phyloP scores from a whole-genome alignment of 2,329 filamentous ascomycete species.

The Pseudogymnoascus pannorum region DNA sequence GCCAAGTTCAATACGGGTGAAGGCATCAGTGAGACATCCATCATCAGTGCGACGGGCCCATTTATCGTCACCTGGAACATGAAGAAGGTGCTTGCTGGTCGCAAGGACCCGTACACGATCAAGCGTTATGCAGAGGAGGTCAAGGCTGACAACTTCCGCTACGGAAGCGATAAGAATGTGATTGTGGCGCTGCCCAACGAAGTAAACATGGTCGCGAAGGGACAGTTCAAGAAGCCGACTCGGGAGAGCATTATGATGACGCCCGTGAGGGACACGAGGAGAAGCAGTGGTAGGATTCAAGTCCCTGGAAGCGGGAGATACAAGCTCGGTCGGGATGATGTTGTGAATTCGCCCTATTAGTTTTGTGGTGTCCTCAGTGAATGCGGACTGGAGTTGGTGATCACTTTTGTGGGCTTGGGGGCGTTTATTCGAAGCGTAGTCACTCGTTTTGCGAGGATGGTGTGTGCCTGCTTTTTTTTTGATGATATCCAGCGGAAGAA shows the following conservation, averaged over 20 bases:
- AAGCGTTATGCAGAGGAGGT: slow-evolving; percentile 94
- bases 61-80: slow-evolving; percentile 96
- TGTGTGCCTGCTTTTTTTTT: background rate
- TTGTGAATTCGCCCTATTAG: slow-evolving; percentile 66
- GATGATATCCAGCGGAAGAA: slow-evolving; percentile 5
- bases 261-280: slow-evolving; percentile 38
- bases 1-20: slow-evolving; percentile 91
- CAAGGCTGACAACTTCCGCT: slow-evolving; percentile 98
- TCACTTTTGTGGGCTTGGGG: background rate
- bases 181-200: slow-evolving; percentile 96
- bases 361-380: background rate
- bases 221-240: slow-evolving; percentile 77
- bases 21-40: slow-evolving; percentile 76
- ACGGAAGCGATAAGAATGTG: slow-evolving; percentile 93
- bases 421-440: slow-evolving; percentile 1
- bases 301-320: slow-evolving; percentile 53
- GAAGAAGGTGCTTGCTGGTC: slow-evolving; percentile 76
- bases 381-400: background rate
- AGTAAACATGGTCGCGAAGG: slow-evolving; percentile 93
- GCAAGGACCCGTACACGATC: slow-evolving; percentile 87
- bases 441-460: background rate
- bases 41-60: slow-evolving; percentile 92
- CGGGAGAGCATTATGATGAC: slow-evolving; percentile 78
- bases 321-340: slow-evolving; percentile 71
- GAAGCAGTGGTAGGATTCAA: slow-evolving; percentile 44